Evolutionary conservation across 83 land plant genomes (phyloP), one percentile per base, ranked within the genome.

Genomic region (Larix sibirica): DNA sequence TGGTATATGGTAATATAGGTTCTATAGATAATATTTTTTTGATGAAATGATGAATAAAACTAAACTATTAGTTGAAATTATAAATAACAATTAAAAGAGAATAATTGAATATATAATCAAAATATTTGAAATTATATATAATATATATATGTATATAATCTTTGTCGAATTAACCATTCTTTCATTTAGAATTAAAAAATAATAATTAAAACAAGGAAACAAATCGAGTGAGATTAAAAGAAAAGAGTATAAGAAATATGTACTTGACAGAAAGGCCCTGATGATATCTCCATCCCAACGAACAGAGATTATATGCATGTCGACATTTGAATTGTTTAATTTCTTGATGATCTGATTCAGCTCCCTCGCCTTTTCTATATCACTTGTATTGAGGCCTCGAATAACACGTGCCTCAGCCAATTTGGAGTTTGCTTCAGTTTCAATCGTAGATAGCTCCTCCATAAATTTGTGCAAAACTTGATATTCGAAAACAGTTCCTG

Each of bases 261-360:
- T 83, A 90, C 95, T 90, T 92, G 92, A 82, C 6, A 81, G 84
- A 79, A 92, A 90, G 31, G 90, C 88, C 44, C 88, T 87, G 21
- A 92, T 92, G 69, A 90, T 85, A 87, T 92, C 95, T 17, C 84
- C 92, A 86, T 91, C 87, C 28, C 28, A 28, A 85, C 91, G 89
- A 79, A 83, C 89, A 24, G 92, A 92, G 62, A 89, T 85, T 9
- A 92, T 63, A 81, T 92, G 91, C 36, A 90, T 69, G 80, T 89
- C 77, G 10, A 80, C 83, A 82, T 83, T 84, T 64, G 87, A 65
- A 26, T 50, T 81, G 68, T 87, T 91, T 56, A 87, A 82, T 75
- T 79, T 63, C 33, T 54, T 81, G 23, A 86, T 67, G 62, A 89
- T n/a, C 16, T 86, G 86, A 75, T 83, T 85, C 62, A 92, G 89